Evolutionary conservation across 148 eudicot genomes (phyloP).

Genomic region (Drosera capensis): DNA sequence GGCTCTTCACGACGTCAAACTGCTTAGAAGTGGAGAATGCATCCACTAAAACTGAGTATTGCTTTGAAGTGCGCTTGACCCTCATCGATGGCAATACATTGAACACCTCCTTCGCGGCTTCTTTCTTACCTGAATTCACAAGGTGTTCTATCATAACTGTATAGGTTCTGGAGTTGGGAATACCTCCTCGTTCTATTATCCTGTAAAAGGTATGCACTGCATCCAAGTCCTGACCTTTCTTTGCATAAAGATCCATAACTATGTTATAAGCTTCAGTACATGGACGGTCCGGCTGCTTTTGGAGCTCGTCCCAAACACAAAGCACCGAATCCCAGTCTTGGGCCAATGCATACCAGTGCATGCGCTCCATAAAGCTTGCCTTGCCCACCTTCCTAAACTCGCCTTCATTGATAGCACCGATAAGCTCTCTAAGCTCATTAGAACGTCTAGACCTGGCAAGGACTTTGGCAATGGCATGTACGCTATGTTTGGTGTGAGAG

Average conservation of each 20-base stretch:
- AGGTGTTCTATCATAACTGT: constrained; percentile 79
- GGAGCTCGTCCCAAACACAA: constrained; percentile 50
- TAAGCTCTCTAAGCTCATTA: constrained; percentile 41
- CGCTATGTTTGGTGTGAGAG: constrained; percentile 55
- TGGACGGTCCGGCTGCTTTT: constrained; percentile 28
- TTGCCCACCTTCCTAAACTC: constrained; percentile 42
- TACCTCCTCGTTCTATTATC: constrained; percentile 45
- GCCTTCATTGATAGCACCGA: constrained; percentile 53
- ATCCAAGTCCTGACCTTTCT: constrained; percentile 37
- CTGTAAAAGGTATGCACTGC: constrained; percentile 42
- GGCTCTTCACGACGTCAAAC: constrained; percentile 35
- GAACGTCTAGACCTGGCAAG: constrained; percentile 53
- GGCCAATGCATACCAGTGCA: constrained; percentile 58
- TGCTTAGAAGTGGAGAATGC: constrained; percentile 30
- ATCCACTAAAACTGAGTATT: constrained; percentile 43
- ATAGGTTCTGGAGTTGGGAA: constrained; percentile 76
- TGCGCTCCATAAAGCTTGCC: constrained; percentile 49
- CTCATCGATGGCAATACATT: constrained; percentile 53
- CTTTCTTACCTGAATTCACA: constrained; percentile 31
- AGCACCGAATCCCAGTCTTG: constrained; percentile 53
- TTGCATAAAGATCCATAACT: constrained; percentile 55
- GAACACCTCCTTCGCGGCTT: constrained; percentile 42
- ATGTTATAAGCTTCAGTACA: constrained; percentile 58
- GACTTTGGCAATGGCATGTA: constrained; percentile 52
- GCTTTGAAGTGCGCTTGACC: constrained; percentile 53